These are phyloP conservation scores for Acacia confusa DNA, from an alignment of 306 rosid genomes.

Conservation along the genomic window DNA sequence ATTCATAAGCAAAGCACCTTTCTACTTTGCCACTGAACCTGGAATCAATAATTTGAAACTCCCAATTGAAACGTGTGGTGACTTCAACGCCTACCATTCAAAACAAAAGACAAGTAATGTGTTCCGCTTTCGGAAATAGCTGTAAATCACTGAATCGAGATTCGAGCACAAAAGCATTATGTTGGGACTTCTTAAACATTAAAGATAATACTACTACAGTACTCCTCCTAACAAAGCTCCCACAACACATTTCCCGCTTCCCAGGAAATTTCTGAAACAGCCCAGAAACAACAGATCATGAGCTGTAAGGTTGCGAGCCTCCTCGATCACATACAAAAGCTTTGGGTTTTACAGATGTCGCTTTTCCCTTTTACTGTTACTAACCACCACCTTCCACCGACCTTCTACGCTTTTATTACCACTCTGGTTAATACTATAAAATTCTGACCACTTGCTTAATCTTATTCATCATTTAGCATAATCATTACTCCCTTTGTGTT, in stretches of 20 bases:
- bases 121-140: not conserved
- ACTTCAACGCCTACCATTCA: too few species aligned
- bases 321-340: not conserved
- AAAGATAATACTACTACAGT: not conserved
- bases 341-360: not conserved
- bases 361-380: not conserved
- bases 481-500: not conserved
- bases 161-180: not conserved
- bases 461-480: not conserved
- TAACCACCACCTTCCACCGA: not conserved
- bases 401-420: not conserved
- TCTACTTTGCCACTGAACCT: not conserved
- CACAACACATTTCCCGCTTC: not conserved
- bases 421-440: not conserved
- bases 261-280: not conserved
- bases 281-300: not conserved
- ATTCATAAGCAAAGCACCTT: not conserved
- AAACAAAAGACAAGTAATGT: not conserved
- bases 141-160: not conserved
- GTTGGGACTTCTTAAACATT: not conserved
- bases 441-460: not conserved
- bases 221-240: not conserved
- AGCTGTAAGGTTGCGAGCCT: slow-evolving; percentile 32
- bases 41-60: not conserved
- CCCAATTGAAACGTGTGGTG: not conserved